phyloP scores from a whole-genome alignment of 306 rosid species.

The Sicyos baderoa region DNA sequence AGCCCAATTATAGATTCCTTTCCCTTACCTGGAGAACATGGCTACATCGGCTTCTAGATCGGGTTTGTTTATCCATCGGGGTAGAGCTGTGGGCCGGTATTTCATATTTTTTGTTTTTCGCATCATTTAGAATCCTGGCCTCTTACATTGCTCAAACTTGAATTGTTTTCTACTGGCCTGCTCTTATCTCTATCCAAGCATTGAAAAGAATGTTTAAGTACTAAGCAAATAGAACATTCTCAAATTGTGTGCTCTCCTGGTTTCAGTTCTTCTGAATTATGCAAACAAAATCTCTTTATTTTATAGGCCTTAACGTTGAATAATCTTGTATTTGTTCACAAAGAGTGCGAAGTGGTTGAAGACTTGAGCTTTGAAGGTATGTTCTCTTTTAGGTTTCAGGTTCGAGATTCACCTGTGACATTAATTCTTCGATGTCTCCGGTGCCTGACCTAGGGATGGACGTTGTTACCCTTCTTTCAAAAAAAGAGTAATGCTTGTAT shows the following conservation, averaged over 20 bases:
- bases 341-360: too few species aligned
- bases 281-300: not conserved
- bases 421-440: too few species aligned
- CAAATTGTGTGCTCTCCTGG: not conserved
- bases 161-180: conserved; percentile 4
- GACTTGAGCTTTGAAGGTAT: too few species aligned
- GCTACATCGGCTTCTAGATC: not conserved
- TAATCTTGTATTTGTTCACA: too few species aligned
- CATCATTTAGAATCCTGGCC: conserved; percentile 4
- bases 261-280: not conserved
- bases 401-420: too few species aligned
- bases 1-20: not conserved
- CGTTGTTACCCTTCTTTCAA: too few species aligned
- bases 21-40: not conserved
- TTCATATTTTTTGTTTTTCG: not conserved
- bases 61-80: not conserved
- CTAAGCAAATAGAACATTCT: not conserved
- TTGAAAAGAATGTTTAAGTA: not conserved
- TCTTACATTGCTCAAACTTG: not conserved
- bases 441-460: too few species aligned
- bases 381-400: too few species aligned
- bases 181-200: not conserved
- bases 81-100: not conserved
- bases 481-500: too few species aligned
- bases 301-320: too few species aligned